Base-by-base conservation (phyloP, 2,329 filamentous ascomycete genomes). In the Clarireedia homoeocarpa region DNA sequence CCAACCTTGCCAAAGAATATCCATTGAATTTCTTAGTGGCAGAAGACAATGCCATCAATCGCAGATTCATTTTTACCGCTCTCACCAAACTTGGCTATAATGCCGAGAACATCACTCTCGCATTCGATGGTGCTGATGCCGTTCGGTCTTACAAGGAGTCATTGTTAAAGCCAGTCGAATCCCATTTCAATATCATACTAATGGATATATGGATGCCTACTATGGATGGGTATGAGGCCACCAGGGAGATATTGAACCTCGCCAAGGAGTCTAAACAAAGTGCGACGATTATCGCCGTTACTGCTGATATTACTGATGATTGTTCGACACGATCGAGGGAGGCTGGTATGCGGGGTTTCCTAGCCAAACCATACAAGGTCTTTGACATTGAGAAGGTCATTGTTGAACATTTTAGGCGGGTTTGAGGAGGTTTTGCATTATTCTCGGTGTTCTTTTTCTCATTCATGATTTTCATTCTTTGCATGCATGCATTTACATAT, bases 181-280 rank as follows among this genome's bases (percentile, higher is more conserved):
- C 55, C 51, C 69, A 70, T 2, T 80, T 88, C 56, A 80, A 87
- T 63, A 77, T 86, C 2, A 76, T 89, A 24, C 71, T 88, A 45
- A 89, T 89, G 85, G 85, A 89, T 69, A 76, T 89, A 9, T 89
- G 85, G 85, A 89, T 89, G 67, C 85, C 85, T 0, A 75, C 83
- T 61, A 83, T 88, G 75, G 85, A 88, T 65, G 85, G 85, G 1
- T 88, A 86, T 61, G 80, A 88, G 65, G 85, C 85, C 2, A 81
- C 85, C 0, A 76, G 80, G 63, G 73, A 75, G 48, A 89, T 89
- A 45, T 70, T 86, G 10, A 71, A 64, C 4, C 30, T 70, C 5
- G 63, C 66, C 1, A 47, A 51, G 12, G 23, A 52, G 9, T 47
- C 56, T 39, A 60, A 58, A n/a, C 55, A 60, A n/a, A 55, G 42